Evolutionary conservation across 345 rosid species (phyloP).

Genomic region (Aegle marmelos): DNA sequence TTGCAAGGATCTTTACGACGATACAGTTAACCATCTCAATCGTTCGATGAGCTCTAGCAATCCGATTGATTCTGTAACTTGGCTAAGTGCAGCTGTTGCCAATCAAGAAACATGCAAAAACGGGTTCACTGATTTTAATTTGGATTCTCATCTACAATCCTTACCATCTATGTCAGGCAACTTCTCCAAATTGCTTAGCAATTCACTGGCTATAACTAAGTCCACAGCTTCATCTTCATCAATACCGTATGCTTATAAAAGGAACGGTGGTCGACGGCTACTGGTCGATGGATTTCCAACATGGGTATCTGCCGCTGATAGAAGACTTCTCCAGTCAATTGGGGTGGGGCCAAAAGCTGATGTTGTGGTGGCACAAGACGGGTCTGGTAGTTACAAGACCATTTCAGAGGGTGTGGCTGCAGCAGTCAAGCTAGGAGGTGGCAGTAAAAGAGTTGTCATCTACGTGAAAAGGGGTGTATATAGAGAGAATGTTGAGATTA

Average conservation of each 20-base stretch:
- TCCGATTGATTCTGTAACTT: conserved; percentile 54
- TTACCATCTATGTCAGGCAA: conserved; percentile 39
- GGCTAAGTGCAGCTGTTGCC: conserved; percentile 74
- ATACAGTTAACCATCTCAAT: conserved; percentile 48
- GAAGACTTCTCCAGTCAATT: conserved; percentile 48
- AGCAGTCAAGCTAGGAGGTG: conserved; percentile 27
- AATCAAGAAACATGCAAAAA: conserved; percentile 69
- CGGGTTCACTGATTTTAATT: conserved; percentile 64
- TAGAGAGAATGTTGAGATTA: conserved; percentile 57
- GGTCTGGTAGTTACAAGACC: conserved; percentile 64
- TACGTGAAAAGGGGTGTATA: conserved; percentile 77
- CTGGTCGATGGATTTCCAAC: conserved; percentile 47
- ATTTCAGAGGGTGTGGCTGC: conserved; percentile 67
- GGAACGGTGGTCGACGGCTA: conserved; percentile 40
- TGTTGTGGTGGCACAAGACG: conserved; percentile 83
- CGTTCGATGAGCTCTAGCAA: conserved; percentile 39
- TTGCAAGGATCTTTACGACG: conserved; percentile 64
- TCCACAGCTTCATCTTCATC: conserved; percentile 22
- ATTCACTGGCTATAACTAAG: conserved; percentile 64
- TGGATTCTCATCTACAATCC: conserved; percentile 32
- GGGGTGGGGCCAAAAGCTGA: conserved; percentile 34
- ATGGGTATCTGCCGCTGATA: conserved; percentile 59
- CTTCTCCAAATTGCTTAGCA: conserved; percentile 65
- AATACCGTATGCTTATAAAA: background rate
- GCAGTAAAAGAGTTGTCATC: conserved; percentile 49